A percentile compares a stretch with the other conserved stretches of the same genome.
phyloP scores from a whole-genome alignment of 306 rosid species.

The Prunus armeniaca region DNA sequence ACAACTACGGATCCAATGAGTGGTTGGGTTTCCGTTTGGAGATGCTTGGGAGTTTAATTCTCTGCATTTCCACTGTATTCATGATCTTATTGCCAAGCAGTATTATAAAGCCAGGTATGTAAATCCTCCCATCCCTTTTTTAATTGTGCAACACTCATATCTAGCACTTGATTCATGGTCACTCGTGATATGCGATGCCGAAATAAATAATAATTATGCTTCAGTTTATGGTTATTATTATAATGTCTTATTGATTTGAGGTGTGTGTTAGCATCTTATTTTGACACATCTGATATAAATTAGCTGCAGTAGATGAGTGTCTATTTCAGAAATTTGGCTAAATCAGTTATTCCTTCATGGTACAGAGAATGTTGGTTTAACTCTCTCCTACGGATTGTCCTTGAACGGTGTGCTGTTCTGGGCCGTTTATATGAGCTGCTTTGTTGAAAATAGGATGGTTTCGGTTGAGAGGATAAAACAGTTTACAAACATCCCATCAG shows the following conservation, averaged over 20 bases:
- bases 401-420: conserved; percentile 69
- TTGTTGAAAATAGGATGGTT: conserved; percentile 88
- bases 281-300: not conserved
- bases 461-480: conserved; percentile 95
- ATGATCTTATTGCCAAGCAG: conserved; percentile 86
- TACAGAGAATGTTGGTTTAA: conserved; percentile 82
- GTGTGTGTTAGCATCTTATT: not conserved
- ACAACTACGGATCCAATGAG: conserved; percentile 83
- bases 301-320: not conserved
- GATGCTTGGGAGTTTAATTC: conserved; percentile 70
- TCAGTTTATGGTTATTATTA: not conserved
- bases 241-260: not conserved
- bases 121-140: not conserved
- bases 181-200: too few relatives aligned
- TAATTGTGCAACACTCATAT: too few relatives aligned
- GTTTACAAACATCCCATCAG: conserved; percentile 74
- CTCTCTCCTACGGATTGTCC: conserved; percentile 89
- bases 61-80: conserved; percentile 76
- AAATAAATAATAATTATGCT: too few relatives aligned
- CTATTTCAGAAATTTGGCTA: not conserved
- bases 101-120: conserved; percentile 76
- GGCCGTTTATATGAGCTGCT: conserved; percentile 83
- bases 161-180: not conserved
- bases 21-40: conserved; percentile 97
- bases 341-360: conserved; percentile 10